Evolutionary conservation across 139 green algal genomes (phyloP), one percentile per base, ranked within the genome.

Genomic region (Haematococcus lacustris): DNA sequence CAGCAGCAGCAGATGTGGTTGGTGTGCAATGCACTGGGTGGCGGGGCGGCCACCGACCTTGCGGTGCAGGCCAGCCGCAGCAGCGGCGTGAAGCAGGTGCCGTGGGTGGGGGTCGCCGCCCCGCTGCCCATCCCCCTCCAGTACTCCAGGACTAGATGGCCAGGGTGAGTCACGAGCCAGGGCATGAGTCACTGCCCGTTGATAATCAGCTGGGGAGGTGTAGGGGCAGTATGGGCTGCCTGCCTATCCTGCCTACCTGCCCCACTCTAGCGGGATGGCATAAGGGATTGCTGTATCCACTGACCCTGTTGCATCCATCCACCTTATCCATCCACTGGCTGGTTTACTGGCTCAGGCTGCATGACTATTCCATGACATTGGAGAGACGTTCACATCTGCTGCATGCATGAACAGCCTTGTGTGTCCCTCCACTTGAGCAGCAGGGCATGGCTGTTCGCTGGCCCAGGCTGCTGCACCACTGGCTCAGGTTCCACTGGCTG

Each of bases 71-170:
- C 73, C 2, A 65, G 63, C 6, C 26, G 61, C 35, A 70, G 50
- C 50, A 43, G 35, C 30, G 39, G 73, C n/a, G 71, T 67, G 53
- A 74, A 90, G 51, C 78, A 91, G 72, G 38, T 93, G 1, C 90
- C 90, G 1, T 95, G 88, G 90, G 86, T 86, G 23, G 90, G 90
- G 5, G 77, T 92, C 2, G 90, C 88, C 30, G 84, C 83, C 30
- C 77, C 60, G 9, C 38, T 91, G 38, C 53, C 60, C n/a, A n/a
- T n/a, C 23, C 5, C 1, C 2, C 51, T 5, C 40, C 43, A 43
- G 30, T 43, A 5, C 30, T 9, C 30, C 63, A 32, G 41, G 63
- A 32, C 9, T 17, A 35, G 50, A 60, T 62, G 37, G 7, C 60
- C 68, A 26, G 28, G 38, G 38, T 39, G 51, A 32, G 25, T 62